Percentiles rank a stretch among this genome's conserved stretches.
phyloP scores from a whole-genome alignment of 1,139 yeast genomes.

The Scheffersomyces illinoinensis region DNA sequence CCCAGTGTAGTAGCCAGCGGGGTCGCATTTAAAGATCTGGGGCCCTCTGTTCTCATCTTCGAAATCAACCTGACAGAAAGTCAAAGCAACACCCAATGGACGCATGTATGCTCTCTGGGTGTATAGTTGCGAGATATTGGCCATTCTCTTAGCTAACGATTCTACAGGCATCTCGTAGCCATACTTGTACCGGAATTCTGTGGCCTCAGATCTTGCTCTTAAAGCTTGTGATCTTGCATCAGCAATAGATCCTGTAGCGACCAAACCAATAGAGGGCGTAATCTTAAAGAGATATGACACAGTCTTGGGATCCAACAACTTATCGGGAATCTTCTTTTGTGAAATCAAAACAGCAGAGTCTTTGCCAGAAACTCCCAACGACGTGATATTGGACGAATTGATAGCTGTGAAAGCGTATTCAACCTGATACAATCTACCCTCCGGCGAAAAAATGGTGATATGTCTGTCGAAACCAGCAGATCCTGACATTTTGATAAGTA shows the following conservation, averaged over 20 bases:
- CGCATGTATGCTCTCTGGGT: conserved; percentile 99
- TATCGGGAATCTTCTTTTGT: conserved; percentile 95
- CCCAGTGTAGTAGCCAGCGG: conserved; percentile 94
- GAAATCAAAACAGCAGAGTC: conserved; percentile 89
- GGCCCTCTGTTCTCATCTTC: conserved; percentile 89
- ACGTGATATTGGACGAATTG: conserved; percentile 87
- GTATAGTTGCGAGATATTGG: conserved; percentile 89
- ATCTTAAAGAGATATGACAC: conserved; percentile 84
- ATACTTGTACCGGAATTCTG: conserved; percentile 89
- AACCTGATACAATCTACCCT: conserved; percentile 95
- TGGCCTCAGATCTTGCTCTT: conserved; percentile 91
- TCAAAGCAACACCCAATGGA: conserved; percentile 91
- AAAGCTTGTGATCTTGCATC: conserved; percentile 91
- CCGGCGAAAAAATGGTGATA: conserved; percentile 97
- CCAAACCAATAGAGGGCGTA: conserved; percentile 82
- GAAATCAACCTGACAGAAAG: conserved; percentile 70
- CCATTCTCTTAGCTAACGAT: conserved; percentile 91
- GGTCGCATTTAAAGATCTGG: conserved; percentile 89
- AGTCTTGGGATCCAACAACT: conserved; percentile 80
- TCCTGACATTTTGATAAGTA: conserved; percentile 27
- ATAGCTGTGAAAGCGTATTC: conserved; percentile 98
- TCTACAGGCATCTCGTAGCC: conserved; percentile 98
- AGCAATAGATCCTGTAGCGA: conserved; percentile 94
- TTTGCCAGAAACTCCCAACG: conserved; percentile 83
- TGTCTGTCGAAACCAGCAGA: conserved; percentile 98